A percentile compares a stretch with the other conserved stretches of the same genome.
These are phyloP conservation scores for Leccinum imitatum DNA, from an alignment of 768 basidiomycete genomes.

Conservation along the genomic window DNA sequence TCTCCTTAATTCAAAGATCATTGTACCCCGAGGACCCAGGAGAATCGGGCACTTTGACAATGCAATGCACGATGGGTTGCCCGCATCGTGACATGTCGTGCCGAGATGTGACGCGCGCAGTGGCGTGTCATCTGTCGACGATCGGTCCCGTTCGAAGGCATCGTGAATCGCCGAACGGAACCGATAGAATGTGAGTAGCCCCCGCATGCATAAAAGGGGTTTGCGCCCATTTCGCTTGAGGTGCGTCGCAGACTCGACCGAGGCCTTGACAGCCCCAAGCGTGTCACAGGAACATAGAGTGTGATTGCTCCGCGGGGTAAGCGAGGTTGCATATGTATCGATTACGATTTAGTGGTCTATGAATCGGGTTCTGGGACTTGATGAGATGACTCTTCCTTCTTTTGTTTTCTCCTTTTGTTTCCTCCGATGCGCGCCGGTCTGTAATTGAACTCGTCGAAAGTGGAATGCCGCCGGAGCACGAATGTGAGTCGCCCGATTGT, in stretches of 20 bases:
- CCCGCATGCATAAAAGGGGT: background rate
- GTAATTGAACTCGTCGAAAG: background rate
- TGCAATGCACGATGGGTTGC: constrained; percentile 52
- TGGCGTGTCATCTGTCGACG: background rate
- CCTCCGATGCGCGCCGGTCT: background rate
- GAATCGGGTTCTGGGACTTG: constrained; percentile 83
- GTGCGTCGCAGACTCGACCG: background rate
- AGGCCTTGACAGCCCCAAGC: background rate
- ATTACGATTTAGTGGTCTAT: constrained; percentile 66
- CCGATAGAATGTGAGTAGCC: constrained; percentile 76
- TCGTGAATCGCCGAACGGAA: constrained; percentile 63
- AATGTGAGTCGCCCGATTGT: background rate
- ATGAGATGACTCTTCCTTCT: constrained; percentile 69
- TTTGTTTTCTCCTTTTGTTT: background rate
- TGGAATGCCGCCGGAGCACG: background rate
- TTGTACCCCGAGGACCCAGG: constrained; percentile 7
- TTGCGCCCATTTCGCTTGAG: background rate
- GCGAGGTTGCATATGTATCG: constrained; percentile 60
- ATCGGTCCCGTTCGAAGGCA: background rate
- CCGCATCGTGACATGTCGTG: background rate
- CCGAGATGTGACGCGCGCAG: too few relatives aligned
- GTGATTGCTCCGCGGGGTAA: constrained; percentile 93
- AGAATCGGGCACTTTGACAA: constrained; percentile 55
- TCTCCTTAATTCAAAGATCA: background rate
- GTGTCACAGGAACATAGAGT: constrained; percentile 72